phyloP scores from a whole-genome alignment of 371 early-diverging fungal genomes.

The Apophysomyces ossiformis region DNA sequence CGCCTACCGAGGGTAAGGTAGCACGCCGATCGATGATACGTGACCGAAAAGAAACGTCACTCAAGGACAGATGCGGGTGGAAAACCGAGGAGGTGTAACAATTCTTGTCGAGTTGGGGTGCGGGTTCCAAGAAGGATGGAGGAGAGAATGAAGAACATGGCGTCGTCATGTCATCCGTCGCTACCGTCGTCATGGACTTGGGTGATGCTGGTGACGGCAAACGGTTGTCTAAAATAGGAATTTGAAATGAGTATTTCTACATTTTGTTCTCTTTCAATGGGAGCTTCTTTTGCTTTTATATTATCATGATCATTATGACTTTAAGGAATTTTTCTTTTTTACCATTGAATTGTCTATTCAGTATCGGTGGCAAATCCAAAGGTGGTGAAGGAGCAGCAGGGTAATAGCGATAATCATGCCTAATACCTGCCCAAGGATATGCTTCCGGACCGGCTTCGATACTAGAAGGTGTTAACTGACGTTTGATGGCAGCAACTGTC shows the following conservation, averaged over 20 bases:
- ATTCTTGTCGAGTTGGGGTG: slow-evolving; percentile 24
- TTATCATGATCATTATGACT: no score
- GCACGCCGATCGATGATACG: slow-evolving; percentile 15
- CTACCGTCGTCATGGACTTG: slow-evolving; percentile 12
- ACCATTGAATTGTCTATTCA: slow-evolving; percentile 12
- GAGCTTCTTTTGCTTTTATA: no score
- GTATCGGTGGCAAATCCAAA: slow-evolving; percentile 31
- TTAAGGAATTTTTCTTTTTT: not conserved
- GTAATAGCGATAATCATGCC: not conserved
- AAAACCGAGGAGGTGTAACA: slow-evolving; percentile 22
- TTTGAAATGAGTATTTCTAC: no score
- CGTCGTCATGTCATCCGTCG: slow-evolving; percentile 2
- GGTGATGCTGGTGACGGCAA: slow-evolving; percentile 22
- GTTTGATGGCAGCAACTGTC: not conserved
- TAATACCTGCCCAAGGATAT: not conserved
- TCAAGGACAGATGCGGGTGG: slow-evolving; percentile 24
- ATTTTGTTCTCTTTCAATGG: no score
- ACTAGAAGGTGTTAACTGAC: not conserved
- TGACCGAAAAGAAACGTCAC: slow-evolving; percentile 11
- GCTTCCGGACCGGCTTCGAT: not conserved
- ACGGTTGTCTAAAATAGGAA: slow-evolving; percentile 14
- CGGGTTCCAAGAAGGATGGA: slow-evolving; percentile 35
- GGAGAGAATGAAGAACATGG: slow-evolving; percentile 11
- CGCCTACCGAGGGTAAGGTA: not conserved
- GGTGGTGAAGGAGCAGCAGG: slow-evolving; percentile 21